A percentile compares a stretch with the other conserved stretches of the same genome.
Evolutionary conservation across 495 filamentous ascomycete genomes (phyloP).

Genomic region (Collariella sp.): DNA sequence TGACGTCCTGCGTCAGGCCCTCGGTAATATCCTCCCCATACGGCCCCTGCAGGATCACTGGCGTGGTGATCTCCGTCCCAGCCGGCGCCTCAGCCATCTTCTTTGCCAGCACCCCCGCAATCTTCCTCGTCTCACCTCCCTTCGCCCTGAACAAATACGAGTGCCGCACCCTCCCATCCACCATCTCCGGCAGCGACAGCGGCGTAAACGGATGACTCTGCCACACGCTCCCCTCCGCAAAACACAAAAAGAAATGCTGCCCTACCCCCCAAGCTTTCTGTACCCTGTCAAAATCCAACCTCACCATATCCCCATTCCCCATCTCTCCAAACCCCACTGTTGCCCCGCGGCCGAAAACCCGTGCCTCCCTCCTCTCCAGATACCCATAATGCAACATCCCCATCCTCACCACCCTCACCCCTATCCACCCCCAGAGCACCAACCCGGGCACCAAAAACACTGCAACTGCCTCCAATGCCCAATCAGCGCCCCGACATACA

Average conservation of each 20-base stretch:
- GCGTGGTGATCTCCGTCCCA: constrained; percentile 23
- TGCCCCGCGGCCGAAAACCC: constrained; percentile 44
- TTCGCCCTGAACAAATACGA: constrained; percentile 55
- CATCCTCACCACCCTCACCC: constrained; percentile 40
- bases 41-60: constrained; percentile 49
- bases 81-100: constrained; percentile 2
- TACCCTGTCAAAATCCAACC: constrained; percentile 48
- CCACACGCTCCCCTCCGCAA: constrained; percentile 51
- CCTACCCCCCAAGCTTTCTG: constrained; percentile 52
- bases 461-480: constrained; percentile 55
- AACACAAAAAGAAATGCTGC: constrained; percentile 59
- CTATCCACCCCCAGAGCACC: constrained; percentile 50
- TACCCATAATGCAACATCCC: constrained; percentile 47
- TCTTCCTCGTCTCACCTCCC: constrained; percentile 49
- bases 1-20: constrained; percentile 34
- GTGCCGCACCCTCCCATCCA: constrained; percentile 36
- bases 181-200: constrained; percentile 36
- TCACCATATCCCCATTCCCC: constrained; percentile 44
- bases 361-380: constrained; percentile 25
- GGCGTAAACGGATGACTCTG: constrained; percentile 64
- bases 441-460: constrained; percentile 56
- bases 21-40: constrained; percentile 48
- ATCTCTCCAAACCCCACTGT: constrained; percentile 41
- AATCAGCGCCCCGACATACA: constrained; percentile 61
- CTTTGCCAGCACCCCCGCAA: constrained; percentile 19